Conservation (phyloP, 169 alveolate species). For the Plasmodium knowlesi region DNA sequence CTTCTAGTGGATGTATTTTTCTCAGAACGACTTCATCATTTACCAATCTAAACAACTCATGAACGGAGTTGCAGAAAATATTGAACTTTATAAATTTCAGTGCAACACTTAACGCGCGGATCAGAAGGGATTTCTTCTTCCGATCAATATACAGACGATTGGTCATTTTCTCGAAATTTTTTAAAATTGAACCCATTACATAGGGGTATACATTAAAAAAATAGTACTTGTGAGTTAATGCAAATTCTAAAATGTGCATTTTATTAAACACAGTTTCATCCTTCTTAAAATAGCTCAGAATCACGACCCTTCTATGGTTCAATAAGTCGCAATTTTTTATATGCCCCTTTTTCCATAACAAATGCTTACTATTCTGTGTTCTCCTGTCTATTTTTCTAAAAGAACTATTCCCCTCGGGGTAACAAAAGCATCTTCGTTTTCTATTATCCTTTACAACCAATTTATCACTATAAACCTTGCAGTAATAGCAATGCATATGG, state of each 20-base stretch:
- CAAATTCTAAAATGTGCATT: constrained; percentile 24
- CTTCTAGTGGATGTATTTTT: neutral
- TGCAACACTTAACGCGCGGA: neutral
- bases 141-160: neutral
- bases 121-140: neutral
- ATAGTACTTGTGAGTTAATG: constrained; percentile 6
- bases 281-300: constrained; percentile 18
- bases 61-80: constrained; percentile 31
- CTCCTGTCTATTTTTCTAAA: neutral
- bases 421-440: neutral
- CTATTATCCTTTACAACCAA: neutral
- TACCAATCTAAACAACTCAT: constrained; percentile 11
- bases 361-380: neutral
- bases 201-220: constrained; percentile 61
- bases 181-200: constrained; percentile 7
- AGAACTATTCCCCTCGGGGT: neutral
- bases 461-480: neutral
- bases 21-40: constrained; percentile 17
- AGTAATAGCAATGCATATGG: constrained; percentile 8
- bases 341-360: neutral
- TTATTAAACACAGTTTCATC: constrained; percentile 14
- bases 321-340: neutral
- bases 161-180: neutral
- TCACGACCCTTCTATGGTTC: neutral
- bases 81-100: constrained; percentile 27